Evolutionary conservation across 345 rosid species (phyloP), one percentile per base, ranked within the genome.

Genomic region (Eucalyptus melliodora): DNA sequence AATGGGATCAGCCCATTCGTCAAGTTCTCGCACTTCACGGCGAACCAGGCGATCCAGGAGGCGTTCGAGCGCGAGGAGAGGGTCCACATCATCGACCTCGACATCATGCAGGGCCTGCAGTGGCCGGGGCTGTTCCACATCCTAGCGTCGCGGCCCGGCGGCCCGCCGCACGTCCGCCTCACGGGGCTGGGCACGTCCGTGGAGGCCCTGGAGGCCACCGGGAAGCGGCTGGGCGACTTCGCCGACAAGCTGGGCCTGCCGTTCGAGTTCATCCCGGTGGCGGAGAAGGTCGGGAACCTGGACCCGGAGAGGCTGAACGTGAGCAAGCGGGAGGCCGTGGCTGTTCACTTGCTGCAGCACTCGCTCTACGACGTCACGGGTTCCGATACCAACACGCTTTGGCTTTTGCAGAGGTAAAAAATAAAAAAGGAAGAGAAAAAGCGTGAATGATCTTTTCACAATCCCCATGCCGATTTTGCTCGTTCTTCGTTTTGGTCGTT

Each of bases 41-140:
- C 99, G 1, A 98, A 98, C 87, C 99, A 97, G 87, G 99, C 99
- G 19, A 98, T 98, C 5, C 99, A 98, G 91, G 99, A 98, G 91
- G 99, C 99, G 9, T 97, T 98, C 53, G 99, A 96, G 91, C 93
- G 99, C 89, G 99, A 98, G 90, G 99, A 97, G 8, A 90, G 96
- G 56, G 99, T 98, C 49, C 99, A 98, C 93, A 97, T 98, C 88
- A 96, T 98, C 59, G 99, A 98, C 89, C 93, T 98, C 40, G 99
- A 98, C 86, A 97, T 98, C 89, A 98, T 98, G 99, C 99, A 98
- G 91, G 99, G 99, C 30, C 92, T 98, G 88, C 99, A 98, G 88
- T 98, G 99, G 99, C 99, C 99, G 80, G 99, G 99, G 27, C 92
- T 98, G 30, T 98, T 98, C 86, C 99, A 98, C 90, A 98, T 97